Percentiles rank a stretch among this genome's conserved stretches.
These are phyloP conservation scores for Backusella macrospora DNA, from an alignment of 192 early-diverging fungal genomes.

Conservation along the genomic window DNA sequence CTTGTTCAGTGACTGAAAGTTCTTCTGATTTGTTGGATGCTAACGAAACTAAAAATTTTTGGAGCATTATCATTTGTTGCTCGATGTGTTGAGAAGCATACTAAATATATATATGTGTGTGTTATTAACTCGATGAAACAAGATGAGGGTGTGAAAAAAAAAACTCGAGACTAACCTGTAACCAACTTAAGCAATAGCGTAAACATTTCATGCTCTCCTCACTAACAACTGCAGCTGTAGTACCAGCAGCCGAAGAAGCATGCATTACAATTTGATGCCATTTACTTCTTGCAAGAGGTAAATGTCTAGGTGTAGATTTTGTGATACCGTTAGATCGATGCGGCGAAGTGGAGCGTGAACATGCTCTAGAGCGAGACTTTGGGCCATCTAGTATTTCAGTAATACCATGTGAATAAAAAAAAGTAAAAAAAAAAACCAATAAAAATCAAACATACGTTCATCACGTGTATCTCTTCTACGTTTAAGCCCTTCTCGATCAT, in stretches of 20 bases:
- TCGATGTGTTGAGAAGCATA: constrained; percentile 79
- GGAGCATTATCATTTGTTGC: constrained; percentile 66
- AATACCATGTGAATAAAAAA: neutral
- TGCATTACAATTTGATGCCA: constrained; percentile 69
- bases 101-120: constrained; percentile 29
- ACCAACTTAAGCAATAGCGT: constrained; percentile 87
- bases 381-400: constrained; percentile 4
- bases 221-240: constrained; percentile 78
- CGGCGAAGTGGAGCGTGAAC: constrained; percentile 41
- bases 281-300: constrained; percentile 38
- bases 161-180: constrained; percentile 51
- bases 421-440: neutral
- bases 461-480: constrained; percentile 29
- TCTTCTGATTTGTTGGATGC: constrained; percentile 17
- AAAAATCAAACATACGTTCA: constrained; percentile 9
- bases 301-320: constrained; percentile 28
- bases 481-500: neutral
- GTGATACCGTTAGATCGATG: constrained; percentile 35
- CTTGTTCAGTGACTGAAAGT: constrained; percentile 12
- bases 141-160: neutral
- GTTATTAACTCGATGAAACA: neutral
- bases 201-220: constrained; percentile 88
- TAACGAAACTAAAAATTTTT: constrained; percentile 56
- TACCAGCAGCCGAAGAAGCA: constrained; percentile 60
- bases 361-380: constrained; percentile 34